Evolutionary conservation across 805 yeast genomes (phyloP).

Genomic region (Sugiyamaella americana): DNA sequence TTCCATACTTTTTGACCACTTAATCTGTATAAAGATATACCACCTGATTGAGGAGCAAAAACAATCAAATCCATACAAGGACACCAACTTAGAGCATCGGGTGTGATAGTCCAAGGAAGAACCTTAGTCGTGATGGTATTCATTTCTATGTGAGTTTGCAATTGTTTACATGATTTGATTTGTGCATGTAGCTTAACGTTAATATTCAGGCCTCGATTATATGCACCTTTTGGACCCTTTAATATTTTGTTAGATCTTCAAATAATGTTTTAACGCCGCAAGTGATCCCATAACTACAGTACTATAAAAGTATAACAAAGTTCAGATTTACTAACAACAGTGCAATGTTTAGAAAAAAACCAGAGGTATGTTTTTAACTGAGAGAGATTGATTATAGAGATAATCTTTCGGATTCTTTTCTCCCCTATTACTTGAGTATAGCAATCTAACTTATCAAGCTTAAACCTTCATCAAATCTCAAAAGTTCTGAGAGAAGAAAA

Average conservation of each 20-base stretch:
- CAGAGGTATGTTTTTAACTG: constrained; percentile 31
- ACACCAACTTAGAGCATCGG: constrained; percentile 35
- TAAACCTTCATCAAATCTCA: constrained; percentile 73
- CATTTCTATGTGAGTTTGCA: too few species aligned
- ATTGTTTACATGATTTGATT: too few species aligned
- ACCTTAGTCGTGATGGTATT: constrained; percentile 7
- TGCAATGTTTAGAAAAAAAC: constrained; percentile 54
- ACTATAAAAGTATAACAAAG: too few species aligned
- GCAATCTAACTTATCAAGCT: not conserved
- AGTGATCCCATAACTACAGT: too few species aligned
- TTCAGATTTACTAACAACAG: too few species aligned
- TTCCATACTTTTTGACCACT: constrained; percentile 52
- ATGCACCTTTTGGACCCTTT: too few species aligned
- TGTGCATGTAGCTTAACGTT: too few species aligned
- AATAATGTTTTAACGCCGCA: too few species aligned
- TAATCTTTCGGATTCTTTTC: not conserved
- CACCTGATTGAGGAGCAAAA: constrained; percentile 38
- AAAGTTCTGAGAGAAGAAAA: constrained; percentile 70
- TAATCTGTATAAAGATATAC: constrained; percentile 49
- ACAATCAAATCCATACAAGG: constrained; percentile 51
- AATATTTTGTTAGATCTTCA: too few species aligned
- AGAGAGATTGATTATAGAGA: not conserved
- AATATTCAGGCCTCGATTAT: too few species aligned
- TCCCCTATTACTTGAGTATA: constrained; percentile 27
- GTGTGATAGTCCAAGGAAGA: constrained; percentile 16